These are phyloP conservation scores for Aspergillus cristatus DNA, from an alignment of 495 filamentous ascomycete genomes.

Conservation along the genomic window DNA sequence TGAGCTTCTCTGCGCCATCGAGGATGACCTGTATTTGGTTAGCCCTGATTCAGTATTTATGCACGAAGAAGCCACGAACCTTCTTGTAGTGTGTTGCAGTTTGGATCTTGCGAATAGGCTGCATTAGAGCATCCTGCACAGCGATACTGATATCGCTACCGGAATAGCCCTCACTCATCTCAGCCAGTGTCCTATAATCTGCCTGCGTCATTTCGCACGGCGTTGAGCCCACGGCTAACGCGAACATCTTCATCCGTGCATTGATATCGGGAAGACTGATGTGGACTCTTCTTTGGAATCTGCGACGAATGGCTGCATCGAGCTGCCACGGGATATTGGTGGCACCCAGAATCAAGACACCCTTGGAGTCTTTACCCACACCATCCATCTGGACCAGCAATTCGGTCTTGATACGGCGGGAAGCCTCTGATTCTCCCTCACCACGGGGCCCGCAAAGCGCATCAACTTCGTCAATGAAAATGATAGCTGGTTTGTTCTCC, in stretches of 20 bases:
- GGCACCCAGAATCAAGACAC: constrained; percentile 89
- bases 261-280: constrained; percentile 84
- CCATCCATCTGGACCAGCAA: constrained; percentile 99
- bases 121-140: constrained; percentile 96
- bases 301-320: constrained; percentile 92
- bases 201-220: constrained; percentile 71
- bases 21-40: constrained; percentile 48
- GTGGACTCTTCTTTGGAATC: constrained; percentile 94
- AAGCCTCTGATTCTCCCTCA: constrained; percentile 96
- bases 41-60: constrained; percentile 2
- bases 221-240: constrained; percentile 82
- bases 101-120: constrained; percentile 94
- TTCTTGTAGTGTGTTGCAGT: constrained; percentile 97
- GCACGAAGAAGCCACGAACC: constrained; percentile 37
- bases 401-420: constrained; percentile 95
- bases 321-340: constrained; percentile 99
- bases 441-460: constrained; percentile 92
- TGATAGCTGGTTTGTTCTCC: constrained; percentile 96
- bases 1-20: constrained; percentile 68
- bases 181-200: constrained; percentile 71
- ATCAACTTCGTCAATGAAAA: constrained; percentile 99
- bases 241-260: constrained; percentile 94
- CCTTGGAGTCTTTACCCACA: constrained; percentile 87
- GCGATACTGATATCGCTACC: constrained; percentile 94
- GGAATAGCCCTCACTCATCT: constrained; percentile 85